Base-by-base conservation (phyloP, 768 basidiomycete species). In the Rhodotorula babjevae region DNA sequence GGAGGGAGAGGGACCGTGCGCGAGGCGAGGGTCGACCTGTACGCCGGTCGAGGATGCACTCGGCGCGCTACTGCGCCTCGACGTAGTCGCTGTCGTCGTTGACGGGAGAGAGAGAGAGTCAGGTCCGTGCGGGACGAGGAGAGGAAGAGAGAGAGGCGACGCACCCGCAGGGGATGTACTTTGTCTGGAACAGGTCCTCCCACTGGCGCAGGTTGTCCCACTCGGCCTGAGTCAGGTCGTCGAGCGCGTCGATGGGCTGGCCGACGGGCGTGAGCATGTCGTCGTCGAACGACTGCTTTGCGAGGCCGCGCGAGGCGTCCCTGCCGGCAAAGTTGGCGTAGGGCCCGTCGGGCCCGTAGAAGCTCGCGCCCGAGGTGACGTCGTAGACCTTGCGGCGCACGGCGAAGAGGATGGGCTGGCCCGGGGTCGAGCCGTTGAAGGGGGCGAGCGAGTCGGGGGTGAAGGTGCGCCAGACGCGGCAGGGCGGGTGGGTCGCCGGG, bases 291-390 rank as follows among this genome's bases (percentile, higher is more conserved):
- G 67, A 52, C 67, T 63, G 56, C 68, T 76, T 67, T 14, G 95
- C 95, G 91, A 98, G 94, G 10, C 95, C 94, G 50, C 94, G 84
- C 25, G 92, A 94, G 3, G 95, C 95, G 82, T 99, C 95, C 61
- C 94, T 83, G 11, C 95, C 96, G 6, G 96, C 94, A 84, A 99
- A 98, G 82, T 94, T 95, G 44, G 92, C 93, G 79, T 97, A 97
- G 86, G 93, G 92, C 0, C 94, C 95, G 77, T 88, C 95, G 96
- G 95, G 95, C 1, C 95, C 95, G 80, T 98, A 98, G 83, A 99
- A 99, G 79, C 86, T 89, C 76, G 88, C 84, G 36, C 95, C 95
- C 8, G 87, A 84, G 0, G 91, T 90, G 60, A 98, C 95, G 79
- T 99, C 96, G 80, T 95, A 99, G 65, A 98, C 94, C 47, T 84